phyloP scores from a whole-genome alignment of 2,329 filamentous ascomycete species.

The Talaromyces sp. region DNA sequence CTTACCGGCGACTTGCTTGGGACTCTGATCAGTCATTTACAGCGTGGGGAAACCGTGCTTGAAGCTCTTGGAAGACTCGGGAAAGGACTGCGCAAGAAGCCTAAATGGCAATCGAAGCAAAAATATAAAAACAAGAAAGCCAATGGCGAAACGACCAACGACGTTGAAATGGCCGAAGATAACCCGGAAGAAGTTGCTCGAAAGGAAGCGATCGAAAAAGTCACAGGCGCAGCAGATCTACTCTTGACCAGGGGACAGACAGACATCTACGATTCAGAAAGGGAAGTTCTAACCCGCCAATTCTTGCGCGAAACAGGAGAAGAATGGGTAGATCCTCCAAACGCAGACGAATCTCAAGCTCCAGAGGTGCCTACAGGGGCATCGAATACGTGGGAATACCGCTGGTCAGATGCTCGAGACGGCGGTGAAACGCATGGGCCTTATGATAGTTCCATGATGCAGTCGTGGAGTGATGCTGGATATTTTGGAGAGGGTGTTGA shows the following conservation, averaged over 20 bases:
- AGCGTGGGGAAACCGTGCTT: constrained; percentile 77
- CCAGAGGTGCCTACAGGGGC: constrained; percentile 17
- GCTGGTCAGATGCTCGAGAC: constrained; percentile 85
- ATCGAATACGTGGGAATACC: constrained; percentile 67
- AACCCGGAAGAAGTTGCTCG: constrained; percentile 66
- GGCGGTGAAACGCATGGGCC: constrained; percentile 75
- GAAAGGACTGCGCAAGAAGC: constrained; percentile 56
- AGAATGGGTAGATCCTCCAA: constrained; percentile 62
- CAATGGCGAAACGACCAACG: constrained; percentile 24
- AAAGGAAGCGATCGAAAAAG: constrained; percentile 68
- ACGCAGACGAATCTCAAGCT: neutral
- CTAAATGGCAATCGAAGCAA: constrained; percentile 58
- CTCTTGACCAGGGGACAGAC: constrained; percentile 75
- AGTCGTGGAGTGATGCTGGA: constrained; percentile 82
- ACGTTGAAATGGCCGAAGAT: constrained; percentile 68
- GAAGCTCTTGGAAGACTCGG: constrained; percentile 82
- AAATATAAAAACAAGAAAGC: constrained; percentile 47
- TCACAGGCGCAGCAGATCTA: constrained; percentile 86
- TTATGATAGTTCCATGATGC: constrained; percentile 80
- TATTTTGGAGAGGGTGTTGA: constrained; percentile 88
- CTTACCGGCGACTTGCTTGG: constrained; percentile 69
- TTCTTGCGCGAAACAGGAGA: constrained; percentile 83
- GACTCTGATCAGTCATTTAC: constrained; percentile 65
- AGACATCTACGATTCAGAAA: constrained; percentile 87
- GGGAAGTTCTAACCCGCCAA: constrained; percentile 76